phyloP scores from a whole-genome alignment of 2,329 filamentous ascomycete genomes.

The Akanthomyces lecanii region DNA sequence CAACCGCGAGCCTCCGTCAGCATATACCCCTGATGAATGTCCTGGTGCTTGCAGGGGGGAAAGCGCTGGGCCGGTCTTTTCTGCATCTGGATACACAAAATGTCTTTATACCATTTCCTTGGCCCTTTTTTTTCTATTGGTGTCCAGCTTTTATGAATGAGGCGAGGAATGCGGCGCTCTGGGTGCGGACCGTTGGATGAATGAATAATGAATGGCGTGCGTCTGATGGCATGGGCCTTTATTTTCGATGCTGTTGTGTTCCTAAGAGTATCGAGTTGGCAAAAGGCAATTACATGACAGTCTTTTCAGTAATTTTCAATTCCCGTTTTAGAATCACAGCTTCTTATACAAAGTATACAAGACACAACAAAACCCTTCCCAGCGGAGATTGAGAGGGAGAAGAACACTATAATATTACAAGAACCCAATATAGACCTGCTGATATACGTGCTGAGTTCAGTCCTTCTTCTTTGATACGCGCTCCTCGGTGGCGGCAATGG shows the following conservation, averaged over 20 bases:
- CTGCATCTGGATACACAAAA: constrained; percentile 1
- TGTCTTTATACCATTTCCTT: background rate
- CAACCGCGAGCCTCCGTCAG: background rate
- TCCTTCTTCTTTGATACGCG: constrained; percentile 37
- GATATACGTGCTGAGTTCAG: constrained; percentile 12
- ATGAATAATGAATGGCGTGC: constrained; percentile 15
- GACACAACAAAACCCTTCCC: background rate
- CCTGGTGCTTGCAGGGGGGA: background rate
- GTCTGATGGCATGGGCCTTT: constrained; percentile 3
- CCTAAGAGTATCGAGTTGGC: background rate
- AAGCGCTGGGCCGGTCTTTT: background rate
- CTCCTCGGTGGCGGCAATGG: constrained; percentile 25
- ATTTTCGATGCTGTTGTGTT: background rate
- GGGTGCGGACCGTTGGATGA: background rate
- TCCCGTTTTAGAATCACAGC: background rate
- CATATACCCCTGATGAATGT: background rate
- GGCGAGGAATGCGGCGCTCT: constrained; percentile 9
- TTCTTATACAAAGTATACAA: background rate
- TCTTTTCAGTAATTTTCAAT: constrained; percentile 1
- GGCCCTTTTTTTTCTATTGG: background rate
- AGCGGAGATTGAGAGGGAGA: background rate
- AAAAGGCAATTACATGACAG: background rate
- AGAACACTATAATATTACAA: background rate
- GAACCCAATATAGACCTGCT: background rate
- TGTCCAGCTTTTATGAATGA: background rate